A percentile compares a stretch with the other conserved stretches of the same genome.
Conservation (phyloP, 139 green algal genomes). For the Coelastrella sp. region DNA sequence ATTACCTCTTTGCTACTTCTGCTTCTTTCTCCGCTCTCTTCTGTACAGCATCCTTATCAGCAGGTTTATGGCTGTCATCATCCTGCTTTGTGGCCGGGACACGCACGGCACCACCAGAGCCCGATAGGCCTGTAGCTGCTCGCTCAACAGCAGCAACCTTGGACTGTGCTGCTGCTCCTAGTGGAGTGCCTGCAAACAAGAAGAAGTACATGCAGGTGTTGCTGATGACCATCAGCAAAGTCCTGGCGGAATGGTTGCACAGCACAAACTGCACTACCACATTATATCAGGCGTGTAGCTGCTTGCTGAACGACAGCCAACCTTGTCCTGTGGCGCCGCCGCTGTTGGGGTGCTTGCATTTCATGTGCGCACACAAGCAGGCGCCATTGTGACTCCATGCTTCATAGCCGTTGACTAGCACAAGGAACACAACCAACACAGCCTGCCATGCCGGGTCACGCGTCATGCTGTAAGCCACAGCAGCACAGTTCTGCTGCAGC, state of each 20-base stretch:
- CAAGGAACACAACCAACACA: no score
- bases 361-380: no score
- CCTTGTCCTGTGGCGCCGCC: no score
- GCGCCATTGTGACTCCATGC: no score
- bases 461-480: no score
- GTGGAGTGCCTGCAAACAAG: conserved; percentile 12
- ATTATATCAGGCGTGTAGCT: no score
- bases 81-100: conserved; percentile 24
- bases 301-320: no score
- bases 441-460: no score
- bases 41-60: conserved; percentile 31
- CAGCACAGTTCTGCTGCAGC: neutral
- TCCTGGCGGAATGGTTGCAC: no score
- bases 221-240: neutral
- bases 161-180: conserved; percentile 19
- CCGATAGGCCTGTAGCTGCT: conserved; percentile 26
- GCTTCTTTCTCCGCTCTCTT: conserved; percentile 44
- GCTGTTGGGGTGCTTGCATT: no score
- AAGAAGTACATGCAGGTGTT: neutral
- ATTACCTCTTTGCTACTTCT: conserved; percentile 43
- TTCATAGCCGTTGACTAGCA: no score
- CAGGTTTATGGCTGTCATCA: neutral
- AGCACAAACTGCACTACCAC: no score
- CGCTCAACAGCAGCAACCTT: conserved; percentile 47
- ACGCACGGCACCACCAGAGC: conserved; percentile 45